Conservation (phyloP, 768 basidiomycete species). For the Hygrophorus pudorinus region DNA sequence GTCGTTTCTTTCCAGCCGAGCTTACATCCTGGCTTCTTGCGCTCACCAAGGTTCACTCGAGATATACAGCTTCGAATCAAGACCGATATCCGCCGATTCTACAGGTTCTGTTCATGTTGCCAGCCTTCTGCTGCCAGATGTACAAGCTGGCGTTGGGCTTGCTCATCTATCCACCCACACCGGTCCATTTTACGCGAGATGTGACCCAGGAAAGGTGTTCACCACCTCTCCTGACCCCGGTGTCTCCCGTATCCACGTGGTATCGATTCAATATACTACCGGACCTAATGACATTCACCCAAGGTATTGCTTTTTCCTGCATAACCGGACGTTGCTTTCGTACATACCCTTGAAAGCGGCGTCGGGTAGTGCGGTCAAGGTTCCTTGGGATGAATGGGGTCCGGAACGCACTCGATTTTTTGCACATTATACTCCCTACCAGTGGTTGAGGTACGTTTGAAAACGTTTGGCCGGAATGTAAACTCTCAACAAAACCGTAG, state of each 20-base stretch:
- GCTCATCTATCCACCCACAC: constrained; percentile 21
- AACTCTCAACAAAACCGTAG: not conserved
- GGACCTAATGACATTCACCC: not conserved
- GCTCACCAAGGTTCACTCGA: constrained; percentile 27
- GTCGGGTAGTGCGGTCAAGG: not conserved
- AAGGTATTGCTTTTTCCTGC: constrained; percentile 8
- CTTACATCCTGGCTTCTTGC: constrained; percentile 31
- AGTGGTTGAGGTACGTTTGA: constrained; percentile 9
- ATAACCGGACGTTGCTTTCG: constrained; percentile 6
- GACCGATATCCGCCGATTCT: not conserved
- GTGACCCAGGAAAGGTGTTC: constrained; percentile 16
- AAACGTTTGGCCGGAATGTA: not conserved
- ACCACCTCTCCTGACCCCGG: constrained; percentile 10
- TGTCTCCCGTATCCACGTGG: constrained; percentile 7
- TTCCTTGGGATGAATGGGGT: constrained; percentile 12
- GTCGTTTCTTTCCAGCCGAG: constrained; percentile 33
- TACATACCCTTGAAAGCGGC: constrained; percentile 1
- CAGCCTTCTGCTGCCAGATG: constrained; percentile 10
- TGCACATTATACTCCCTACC: not conserved
- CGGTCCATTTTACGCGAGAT: constrained; percentile 20
- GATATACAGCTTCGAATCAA: constrained; percentile 29
- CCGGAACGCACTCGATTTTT: constrained; percentile 10
- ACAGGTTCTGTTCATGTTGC: constrained; percentile 7
- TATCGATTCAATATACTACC: not conserved
- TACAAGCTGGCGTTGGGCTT: constrained; percentile 8